Evolutionary conservation across 495 filamentous ascomycete species (phyloP), one percentile per base, ranked within the genome.

Genomic region (Recurvomyces mirabilis): DNA sequence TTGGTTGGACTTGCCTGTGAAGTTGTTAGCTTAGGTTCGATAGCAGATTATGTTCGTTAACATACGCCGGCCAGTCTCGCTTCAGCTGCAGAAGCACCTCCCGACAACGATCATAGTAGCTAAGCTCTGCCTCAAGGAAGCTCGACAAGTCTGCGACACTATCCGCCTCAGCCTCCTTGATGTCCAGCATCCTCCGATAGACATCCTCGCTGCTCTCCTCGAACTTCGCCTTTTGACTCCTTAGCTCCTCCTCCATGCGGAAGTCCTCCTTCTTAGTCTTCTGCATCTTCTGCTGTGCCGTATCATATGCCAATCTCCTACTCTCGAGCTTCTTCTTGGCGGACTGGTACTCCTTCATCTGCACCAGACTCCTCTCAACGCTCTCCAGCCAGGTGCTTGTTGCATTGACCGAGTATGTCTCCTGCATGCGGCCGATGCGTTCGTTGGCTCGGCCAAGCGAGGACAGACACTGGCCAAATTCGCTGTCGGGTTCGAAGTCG

Each of bases 341-440:
- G 48, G 72, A 85, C 75, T 94, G 87, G 49, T 95, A 95, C 56
- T 98, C 93, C 60, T 94, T 96, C 85, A 96, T 86, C 72, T 93
- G 88, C 22, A 84, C 81, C 44, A 94, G 63, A 10, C 84, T 91
- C 49, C 89, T 70, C 59, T 96, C 91, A 37, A 94, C 63, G 10
- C 84, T 85, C 63, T 96, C 89, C 46, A 94, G 73, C 91, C 91
- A 95, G 61, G 76, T 83, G 37, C 78, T 72, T 23, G 81, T 94
- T 46, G 87, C 85, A 56, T 89, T 77, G 20, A 73, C 68, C 47
- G 85, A 77, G 49, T 91, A 95, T 4, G 67, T 73, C 60, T 96
- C 93, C 55, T 98, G 93, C 29, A 87, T 71, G 24, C 85, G 77
- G 2, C 83, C 84, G 43, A 98, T 70, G 28, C 83, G 78, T 68